These are phyloP conservation scores for Cryptococcus sp. DNA, from an alignment of 1,284 basidiomycete genomes.

Conservation along the genomic window DNA sequence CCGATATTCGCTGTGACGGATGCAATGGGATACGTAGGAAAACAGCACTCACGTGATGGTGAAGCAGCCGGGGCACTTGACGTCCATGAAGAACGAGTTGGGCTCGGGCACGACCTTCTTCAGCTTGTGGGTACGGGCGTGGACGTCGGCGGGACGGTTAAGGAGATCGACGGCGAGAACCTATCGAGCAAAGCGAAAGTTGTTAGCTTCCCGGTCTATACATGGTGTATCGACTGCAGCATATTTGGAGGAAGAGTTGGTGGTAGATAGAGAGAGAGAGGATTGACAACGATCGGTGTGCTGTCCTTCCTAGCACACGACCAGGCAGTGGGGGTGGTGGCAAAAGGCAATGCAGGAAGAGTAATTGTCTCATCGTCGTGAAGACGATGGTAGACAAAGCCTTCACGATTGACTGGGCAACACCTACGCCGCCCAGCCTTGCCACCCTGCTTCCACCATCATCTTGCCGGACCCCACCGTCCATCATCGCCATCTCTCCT, in stretches of 20 bases:
- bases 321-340: too few species aligned
- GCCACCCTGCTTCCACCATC: background rate
- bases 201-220: slow-evolving; percentile 3
- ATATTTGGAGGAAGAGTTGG: too few species aligned
- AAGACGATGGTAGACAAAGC: background rate
- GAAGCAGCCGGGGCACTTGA: slow-evolving; percentile 90
- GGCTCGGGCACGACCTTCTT: slow-evolving; percentile 98
- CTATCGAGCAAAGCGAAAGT: slow-evolving; percentile 55
- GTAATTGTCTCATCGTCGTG: background rate
- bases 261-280: too few species aligned
- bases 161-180: slow-evolving; percentile 98
- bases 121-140: slow-evolving; percentile 94
- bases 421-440: background rate
- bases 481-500: slow-evolving; percentile 3
- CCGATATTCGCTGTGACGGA: background rate
- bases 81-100: slow-evolving; percentile 99
- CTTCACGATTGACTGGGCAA: too few species aligned
- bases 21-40: background rate
- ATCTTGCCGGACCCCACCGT: background rate
- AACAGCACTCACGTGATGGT: slow-evolving; percentile 52
- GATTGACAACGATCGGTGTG: too few species aligned
- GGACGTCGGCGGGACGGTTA: slow-evolving; percentile 86
- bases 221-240: background rate
- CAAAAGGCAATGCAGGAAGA: background rate
- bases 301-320: too few species aligned